Conservation (phyloP, 2,329 filamentous ascomycete species). For the Beauveria australis region DNA sequence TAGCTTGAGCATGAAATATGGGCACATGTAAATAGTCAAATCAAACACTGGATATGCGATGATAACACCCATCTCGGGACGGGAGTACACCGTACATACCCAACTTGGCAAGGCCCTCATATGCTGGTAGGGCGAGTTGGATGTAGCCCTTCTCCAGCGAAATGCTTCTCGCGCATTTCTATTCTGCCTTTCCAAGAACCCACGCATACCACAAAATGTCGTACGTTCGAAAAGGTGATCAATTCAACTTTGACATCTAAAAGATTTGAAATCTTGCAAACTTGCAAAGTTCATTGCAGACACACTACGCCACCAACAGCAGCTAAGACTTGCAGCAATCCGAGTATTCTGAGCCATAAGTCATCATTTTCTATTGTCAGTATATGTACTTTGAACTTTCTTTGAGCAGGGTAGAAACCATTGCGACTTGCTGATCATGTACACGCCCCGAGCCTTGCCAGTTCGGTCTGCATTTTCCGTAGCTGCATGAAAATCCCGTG, state of each 20-base stretch:
- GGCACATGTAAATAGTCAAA: background rate
- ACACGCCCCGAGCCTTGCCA: background rate
- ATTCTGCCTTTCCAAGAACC: background rate
- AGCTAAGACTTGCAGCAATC: background rate
- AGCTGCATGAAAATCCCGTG: background rate
- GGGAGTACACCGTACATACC: background rate
- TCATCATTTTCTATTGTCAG: background rate
- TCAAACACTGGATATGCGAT: too few relatives aligned
- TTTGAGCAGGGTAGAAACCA: background rate
- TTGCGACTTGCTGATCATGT: background rate
- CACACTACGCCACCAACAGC: background rate
- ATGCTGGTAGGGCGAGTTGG: too few relatives aligned
- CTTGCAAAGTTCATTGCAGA: background rate
- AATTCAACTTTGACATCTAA: background rate
- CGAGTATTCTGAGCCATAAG: background rate
- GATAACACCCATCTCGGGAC: background rate
- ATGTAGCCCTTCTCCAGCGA: too few relatives aligned
- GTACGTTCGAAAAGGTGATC: too few relatives aligned
- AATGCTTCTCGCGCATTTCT: background rate
- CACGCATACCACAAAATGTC: background rate
- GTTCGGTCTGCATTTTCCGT: background rate
- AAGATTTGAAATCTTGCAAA: background rate
- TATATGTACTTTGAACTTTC: background rate
- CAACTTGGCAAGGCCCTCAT: too few relatives aligned
- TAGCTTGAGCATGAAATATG: background rate